Conservation (phyloP, 495 filamentous ascomycete species). For the Podospora bellae-mahoneyi region DNA sequence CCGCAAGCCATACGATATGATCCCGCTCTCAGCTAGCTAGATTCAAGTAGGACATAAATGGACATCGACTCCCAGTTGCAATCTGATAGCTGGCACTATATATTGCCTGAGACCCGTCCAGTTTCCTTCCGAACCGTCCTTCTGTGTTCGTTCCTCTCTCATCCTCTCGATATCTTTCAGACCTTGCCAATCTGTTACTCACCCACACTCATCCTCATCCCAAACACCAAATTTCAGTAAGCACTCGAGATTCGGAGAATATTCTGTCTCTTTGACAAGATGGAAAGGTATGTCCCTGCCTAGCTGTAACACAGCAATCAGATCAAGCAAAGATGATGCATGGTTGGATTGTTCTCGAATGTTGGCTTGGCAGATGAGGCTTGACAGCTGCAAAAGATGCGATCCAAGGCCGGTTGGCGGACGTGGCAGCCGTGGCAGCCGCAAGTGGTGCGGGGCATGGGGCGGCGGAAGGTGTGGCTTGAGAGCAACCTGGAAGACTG, state of each 20-base stretch:
- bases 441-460: neutral
- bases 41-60: neutral
- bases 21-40: neutral
- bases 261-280: neutral
- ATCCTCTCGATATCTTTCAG: neutral
- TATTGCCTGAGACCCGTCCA: neutral
- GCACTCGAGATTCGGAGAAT: neutral
- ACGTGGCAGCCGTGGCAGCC: conserved; percentile 1
- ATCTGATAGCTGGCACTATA: neutral
- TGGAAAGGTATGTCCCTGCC: neutral
- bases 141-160: no score
- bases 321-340: neutral
- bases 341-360: conserved; percentile 1
- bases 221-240: neutral
- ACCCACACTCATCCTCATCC: neutral
- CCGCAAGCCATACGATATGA: neutral
- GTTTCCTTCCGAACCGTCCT: no score
- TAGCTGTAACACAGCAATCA: neutral
- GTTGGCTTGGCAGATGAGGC: neutral
- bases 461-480: neutral
- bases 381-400: conserved; percentile 1
- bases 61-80: neutral
- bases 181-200: neutral
- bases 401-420: neutral
- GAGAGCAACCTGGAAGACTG: neutral